Base-by-base conservation (phyloP, 176 grass and related monocot species). In the Phyllostachys edulis region DNA sequence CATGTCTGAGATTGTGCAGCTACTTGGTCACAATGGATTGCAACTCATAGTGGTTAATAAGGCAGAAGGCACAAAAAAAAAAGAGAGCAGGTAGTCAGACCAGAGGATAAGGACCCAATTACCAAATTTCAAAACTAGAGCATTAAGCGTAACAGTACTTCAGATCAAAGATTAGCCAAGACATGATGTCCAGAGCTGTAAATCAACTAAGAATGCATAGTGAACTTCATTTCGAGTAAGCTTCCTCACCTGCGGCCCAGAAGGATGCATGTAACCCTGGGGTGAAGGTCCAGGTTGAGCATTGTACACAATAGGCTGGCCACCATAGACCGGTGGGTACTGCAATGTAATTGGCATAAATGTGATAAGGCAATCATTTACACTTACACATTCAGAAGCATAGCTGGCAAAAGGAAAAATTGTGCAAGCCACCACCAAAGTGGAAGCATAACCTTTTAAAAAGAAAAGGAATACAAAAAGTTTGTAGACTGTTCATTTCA, bases 191-290 rank as follows among this genome's bases (percentile, higher is more conserved):
- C 4, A 20, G 6, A 55, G 85, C 44, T 72, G 29, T 65, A 49
- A 50, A 77, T 6, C 14, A 78, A 61, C 21, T 21, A 50, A 45
- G 18, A 81, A 46, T 14, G 39, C 14, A 46, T 63, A 67, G 34
- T 45, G 5, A 77, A 77, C 17, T 85, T 85, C 57, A 78, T 39
- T 57, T 51, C 51, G 42, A n/a, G 26, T 62, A 41, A 67, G 51
- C 52, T 81, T 59, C 62, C 67, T 81, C 75, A 94, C 92, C 87
- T 87, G 72, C 27, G 78, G 77, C 17, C 84, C 81, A 87, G 62
- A 57, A 65, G 89, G 89, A 77, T 89, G 87, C 66, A 94, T 87
- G 82, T 91, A 94, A 74, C 76, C 87, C 77, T 91, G 89, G n/a
- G 92, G 87, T 0, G 84, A 57, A 68, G 72, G 65, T 82, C 86